Base-by-base conservation (phyloP, 345 rosid genomes). In the Corchorus olitorius region DNA sequence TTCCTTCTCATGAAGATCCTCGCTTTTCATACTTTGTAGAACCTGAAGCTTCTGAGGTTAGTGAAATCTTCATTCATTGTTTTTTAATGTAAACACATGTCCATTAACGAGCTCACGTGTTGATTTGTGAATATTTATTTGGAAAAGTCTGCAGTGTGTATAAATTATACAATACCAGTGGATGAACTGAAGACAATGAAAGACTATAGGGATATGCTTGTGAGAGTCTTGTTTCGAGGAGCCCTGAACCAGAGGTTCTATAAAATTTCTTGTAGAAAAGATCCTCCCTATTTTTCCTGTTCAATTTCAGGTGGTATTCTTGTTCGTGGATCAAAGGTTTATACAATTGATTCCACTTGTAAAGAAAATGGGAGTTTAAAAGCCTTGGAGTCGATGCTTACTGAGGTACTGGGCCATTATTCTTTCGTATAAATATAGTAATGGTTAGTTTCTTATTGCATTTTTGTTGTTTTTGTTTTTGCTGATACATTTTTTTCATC, bases 31-130 rank as follows among this genome's bases (percentile, higher is more conserved):
- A 93, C 87, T 89, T 88, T 77, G 91, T 87, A 73, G 98, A 94
- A 84, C 81, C 94, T 61, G 98, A 92, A 84, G 95, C 97, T 83
- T 89, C 93, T 72, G 97, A 96, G 92, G 98, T 94, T 75, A 87
- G 95, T 85, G 33, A n/a, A 33, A 6, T 52, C 16, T 19, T 41
- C 34, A 76, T 35, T 68, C 9, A 39, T 65, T 37, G 13, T 65
- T 52, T 74, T 48, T 66, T 16, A 71, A 56, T 73, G 8, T 2
- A 12, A 1, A 39, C 6, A 14, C 7, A 65, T 0, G 65, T 48
- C 11, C 63, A 74, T 54, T 41, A 67, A 48, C 54, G 56, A 16
- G 60, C 27, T 77, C 70, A 53, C 65, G 17, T 39, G 27, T 27
- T 27, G 6, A 39, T 39, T 39, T 39, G 43, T 78, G 65, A 54